Evolutionary conservation across 2,329 filamentous ascomycete genomes (phyloP), one percentile per base, ranked within the genome.

Genomic region (Fusarium subglutinans): DNA sequence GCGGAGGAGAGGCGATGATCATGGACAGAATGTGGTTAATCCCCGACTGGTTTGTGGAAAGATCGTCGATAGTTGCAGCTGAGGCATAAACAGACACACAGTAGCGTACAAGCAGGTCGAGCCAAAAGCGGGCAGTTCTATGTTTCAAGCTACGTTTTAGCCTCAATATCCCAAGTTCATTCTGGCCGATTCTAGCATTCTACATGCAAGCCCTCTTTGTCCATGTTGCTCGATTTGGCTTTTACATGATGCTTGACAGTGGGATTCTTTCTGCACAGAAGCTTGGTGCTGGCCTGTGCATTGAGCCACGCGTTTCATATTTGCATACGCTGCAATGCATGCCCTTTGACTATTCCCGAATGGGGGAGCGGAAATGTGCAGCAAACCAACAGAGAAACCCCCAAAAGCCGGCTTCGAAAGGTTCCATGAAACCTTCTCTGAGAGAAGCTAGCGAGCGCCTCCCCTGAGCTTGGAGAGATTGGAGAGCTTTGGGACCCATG

Each of bases 381-480:
- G 67, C 35, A 17, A 60, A 60, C 66, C 59, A 60, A 66, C 60
- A 44, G 56, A 43, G 47, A 53, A 69, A 26, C 30, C 28, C 24
- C 56, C 43, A 58, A 33, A 43, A 67, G 56, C 30, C 47, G 41
- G 69, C 50, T 40, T 50, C 69, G 59, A 57, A 78, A 78, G 71
- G 57, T 78, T 78, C 76, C 66, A 78, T 73, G 70, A 77, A 75
- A 73, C 73, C 75, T 78, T 78, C 76, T 74, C 76, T 66, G 41
- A 44, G 55, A 53, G 55, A 43, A 43, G 53, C 72, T 75, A 74
- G 60, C 37, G 59, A 69, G 40, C 63, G 68, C 47, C 56, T 61
- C 68, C 64, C 68, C 72, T 75, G 68, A 75, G 72, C 72, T 63
- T 72, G 66, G 68, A 66, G 67, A 72, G 56, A 73, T 70, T 70